These are phyloP conservation scores for Nelumbo lutea DNA, from an alignment of 164 flowering plant species.

Conservation along the genomic window DNA sequence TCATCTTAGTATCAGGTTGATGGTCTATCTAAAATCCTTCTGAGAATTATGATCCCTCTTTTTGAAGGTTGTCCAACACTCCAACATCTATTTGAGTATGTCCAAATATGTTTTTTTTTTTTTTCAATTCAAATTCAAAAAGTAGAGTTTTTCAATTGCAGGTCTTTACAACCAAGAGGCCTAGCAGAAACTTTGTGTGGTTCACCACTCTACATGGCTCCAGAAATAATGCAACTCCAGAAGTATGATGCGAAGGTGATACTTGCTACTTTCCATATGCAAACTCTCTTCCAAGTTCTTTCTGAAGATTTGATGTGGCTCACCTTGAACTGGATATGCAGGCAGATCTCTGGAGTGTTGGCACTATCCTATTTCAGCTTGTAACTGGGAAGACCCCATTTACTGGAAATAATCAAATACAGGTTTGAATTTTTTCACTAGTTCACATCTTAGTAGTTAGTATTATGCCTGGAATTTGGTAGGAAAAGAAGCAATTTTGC, in stretches of 20 bases:
- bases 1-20: too few species aligned
- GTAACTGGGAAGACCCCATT: slow-evolving; percentile 92
- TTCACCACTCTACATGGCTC: slow-evolving; percentile 99
- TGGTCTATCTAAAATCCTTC: too few species aligned
- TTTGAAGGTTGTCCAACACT: background rate
- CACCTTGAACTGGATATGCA: slow-evolving; percentile 38
- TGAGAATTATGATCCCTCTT: too few species aligned
- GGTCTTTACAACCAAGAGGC: slow-evolving; percentile 88
- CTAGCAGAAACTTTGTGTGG: slow-evolving; percentile 99
- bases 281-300: background rate
- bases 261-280: background rate
- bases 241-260: slow-evolving; percentile 98
- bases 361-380: slow-evolving; percentile 89
- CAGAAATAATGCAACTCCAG: slow-evolving; percentile 97
- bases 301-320: slow-evolving; percentile 8
- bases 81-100: background rate
- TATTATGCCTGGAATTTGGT: background rate
- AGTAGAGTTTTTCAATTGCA: slow-evolving; percentile 22
- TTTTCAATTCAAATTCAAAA: background rate
- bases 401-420: slow-evolving; percentile 81
- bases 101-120: background rate
- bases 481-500: background rate
- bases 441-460: background rate
- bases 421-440: slow-evolving; percentile 39
- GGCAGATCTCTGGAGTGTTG: slow-evolving; percentile 99